Evolutionary conservation across 257 asterid species (phyloP).

Genomic region (Misopates orontium): DNA sequence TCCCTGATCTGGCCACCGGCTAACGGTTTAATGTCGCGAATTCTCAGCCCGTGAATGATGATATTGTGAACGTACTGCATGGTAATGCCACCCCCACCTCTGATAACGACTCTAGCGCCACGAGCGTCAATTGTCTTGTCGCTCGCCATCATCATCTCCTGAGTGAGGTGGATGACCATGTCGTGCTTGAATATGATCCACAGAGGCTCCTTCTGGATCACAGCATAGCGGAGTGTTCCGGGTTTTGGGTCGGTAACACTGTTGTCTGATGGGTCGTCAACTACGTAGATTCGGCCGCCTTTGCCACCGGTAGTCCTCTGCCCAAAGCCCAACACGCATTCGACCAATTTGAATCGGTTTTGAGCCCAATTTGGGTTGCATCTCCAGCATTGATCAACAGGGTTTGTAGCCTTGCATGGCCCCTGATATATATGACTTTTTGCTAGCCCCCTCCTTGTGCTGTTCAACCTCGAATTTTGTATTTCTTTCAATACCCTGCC

Average conservation of each 20-base stretch:
- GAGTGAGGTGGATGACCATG: conserved; percentile 33
- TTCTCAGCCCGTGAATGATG: conserved; percentile 45
- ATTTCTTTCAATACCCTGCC: too few relatives aligned
- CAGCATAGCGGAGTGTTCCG: conserved; percentile 44
- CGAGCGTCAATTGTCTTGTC: conserved; percentile 43
- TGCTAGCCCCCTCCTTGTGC: conserved; percentile 53
- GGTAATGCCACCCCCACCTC: conserved; percentile 40
- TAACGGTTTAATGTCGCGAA: conserved; percentile 43
- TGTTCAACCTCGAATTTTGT: too few relatives aligned
- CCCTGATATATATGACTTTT: conserved; percentile 13
- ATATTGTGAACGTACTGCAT: conserved; percentile 48
- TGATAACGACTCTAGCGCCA: conserved; percentile 31
- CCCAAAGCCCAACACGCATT: conserved; percentile 41
- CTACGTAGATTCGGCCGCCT: conserved; percentile 27
- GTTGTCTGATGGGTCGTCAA: conserved; percentile 28
- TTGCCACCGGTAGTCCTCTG: conserved; percentile 35
- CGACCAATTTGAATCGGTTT: conserved; percentile 34
- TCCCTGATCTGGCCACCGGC: conserved; percentile 60
- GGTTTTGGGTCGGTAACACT: conserved; percentile 30
- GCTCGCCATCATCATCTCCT: conserved; percentile 30
- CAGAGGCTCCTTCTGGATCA: conserved; percentile 37
- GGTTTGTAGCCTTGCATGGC: conserved; percentile 44
- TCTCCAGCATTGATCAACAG: conserved; percentile 47
- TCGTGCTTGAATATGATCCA: conserved; percentile 33
- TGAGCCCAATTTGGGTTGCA: conserved; percentile 37